Percentiles rank a stretch among this genome's conserved stretches.
Conservation (phyloP, 371 early-diverging fungal species). For the Pancytospora epiphaga region DNA sequence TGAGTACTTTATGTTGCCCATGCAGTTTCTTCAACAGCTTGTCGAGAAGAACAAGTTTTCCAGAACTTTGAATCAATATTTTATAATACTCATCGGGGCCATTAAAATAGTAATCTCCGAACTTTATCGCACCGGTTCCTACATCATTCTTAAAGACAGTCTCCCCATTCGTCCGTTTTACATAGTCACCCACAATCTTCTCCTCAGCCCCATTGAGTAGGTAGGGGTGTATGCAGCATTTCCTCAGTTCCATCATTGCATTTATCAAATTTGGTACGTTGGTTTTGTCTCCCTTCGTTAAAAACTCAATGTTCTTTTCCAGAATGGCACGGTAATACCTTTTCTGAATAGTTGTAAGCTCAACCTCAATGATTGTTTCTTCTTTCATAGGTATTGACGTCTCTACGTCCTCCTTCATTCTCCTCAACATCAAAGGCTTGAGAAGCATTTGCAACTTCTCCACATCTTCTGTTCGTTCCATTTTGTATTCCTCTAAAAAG, state of each 20-base stretch:
- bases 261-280: conserved; percentile 83
- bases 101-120: too few species aligned
- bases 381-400: conserved; percentile 88
- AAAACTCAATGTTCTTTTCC: conserved; percentile 79
- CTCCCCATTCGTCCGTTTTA: too few species aligned
- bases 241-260: conserved; percentile 97
- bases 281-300: conserved; percentile 65
- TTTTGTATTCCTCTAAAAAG: conserved; percentile 85
- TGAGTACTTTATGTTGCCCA: conserved; percentile 78
- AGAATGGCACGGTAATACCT: conserved; percentile 86
- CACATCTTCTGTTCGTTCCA: conserved; percentile 75
- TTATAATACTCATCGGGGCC: conserved; percentile 90
- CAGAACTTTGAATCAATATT: conserved; percentile 85
- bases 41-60: conserved; percentile 92
- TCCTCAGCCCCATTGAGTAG: conserved; percentile 78
- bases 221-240: conserved; percentile 93
- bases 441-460: conserved; percentile 86
- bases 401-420: conserved; percentile 93
- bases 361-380: conserved; percentile 78
- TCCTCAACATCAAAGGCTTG: conserved; percentile 81
- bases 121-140: conserved; percentile 80
- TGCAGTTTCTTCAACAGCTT: conserved; percentile 72
- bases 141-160: conserved; percentile 34
- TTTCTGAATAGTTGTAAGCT: conserved; percentile 81
- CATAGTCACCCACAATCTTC: too few species aligned